Base-by-base conservation (phyloP, 208 protist genomes). In the Crithidia expoeki region DNA sequence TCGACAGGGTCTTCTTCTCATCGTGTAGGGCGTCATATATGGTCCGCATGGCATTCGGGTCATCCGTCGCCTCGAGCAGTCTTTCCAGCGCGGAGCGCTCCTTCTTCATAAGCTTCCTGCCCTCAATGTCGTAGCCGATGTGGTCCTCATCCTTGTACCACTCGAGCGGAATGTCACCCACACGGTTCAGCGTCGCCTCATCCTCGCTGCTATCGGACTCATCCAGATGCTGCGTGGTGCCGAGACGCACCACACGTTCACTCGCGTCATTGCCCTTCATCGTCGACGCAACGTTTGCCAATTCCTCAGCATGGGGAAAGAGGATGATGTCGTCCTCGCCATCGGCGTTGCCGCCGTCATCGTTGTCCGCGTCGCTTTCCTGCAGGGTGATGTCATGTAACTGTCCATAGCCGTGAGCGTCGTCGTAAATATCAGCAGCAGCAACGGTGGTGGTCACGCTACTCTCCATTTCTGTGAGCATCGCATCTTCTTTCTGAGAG, bases 81-180 rank as follows among this genome's bases (percentile, higher is more conserved):
- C 92, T 78, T 67, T 97, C 90, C 53, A 98, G 77, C 4, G 93
- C 94, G 25, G 89, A 89, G 19, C 88, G 81, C 70, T 94, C 84
- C 55, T 80, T 83, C 76, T 96, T 95, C 84, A 96, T 84, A 4
- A 98, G 79, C 65, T 93, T 95, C 44, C 93, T 90, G 14, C 96
- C 96, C 58, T 97, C 87, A 52, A 96, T 68, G 69, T 97, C 94
- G 81, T 98, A 98, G 49, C 96, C 96, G 47, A 93, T 89, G 76
- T 98, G 96, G 19, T 84, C 62, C 64, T 98, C 92, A 49, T 97
- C 96, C 74, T 96, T 92, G 81, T 98, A 98, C 96, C 96, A 98
- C 82, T 95, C 92, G 32, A 98, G 67, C 25, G 96, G 96, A 47
- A 98, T 92, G 76, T 98, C 93, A 12, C 96, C 96, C 2, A 97